Evolutionary conservation across 2,329 filamentous ascomycete species (phyloP).

Genomic region (Colletotrichum melonis): DNA sequence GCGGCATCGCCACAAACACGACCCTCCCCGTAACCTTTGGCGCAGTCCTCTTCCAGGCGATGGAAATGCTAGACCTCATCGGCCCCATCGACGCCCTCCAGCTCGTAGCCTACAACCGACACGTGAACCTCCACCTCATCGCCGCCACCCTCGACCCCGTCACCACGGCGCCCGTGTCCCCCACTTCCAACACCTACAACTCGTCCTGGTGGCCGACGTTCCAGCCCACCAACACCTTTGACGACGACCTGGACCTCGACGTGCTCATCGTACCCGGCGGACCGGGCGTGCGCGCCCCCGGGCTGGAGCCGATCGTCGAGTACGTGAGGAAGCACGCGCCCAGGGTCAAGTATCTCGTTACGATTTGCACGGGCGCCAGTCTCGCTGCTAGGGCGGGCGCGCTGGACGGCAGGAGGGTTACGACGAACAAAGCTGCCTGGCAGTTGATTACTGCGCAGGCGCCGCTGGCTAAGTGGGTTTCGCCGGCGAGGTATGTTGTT

Average conservation of each 20-base stretch:
- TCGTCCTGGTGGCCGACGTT: constrained; percentile 50
- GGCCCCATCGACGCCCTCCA: constrained; percentile 39
- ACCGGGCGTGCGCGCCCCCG: constrained; percentile 55
- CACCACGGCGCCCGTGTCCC: constrained; percentile 43
- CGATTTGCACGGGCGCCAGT: constrained; percentile 74
- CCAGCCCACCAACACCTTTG: constrained; percentile 63
- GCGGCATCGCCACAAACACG: neutral
- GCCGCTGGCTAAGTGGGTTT: constrained; percentile 68
- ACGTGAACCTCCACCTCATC: constrained; percentile 54
- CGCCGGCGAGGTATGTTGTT: constrained; percentile 70
- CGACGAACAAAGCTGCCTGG: constrained; percentile 74
- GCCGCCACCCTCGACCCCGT: constrained; percentile 54
- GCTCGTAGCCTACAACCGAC: constrained; percentile 30
- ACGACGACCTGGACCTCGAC: constrained; percentile 64
- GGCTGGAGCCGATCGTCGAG: constrained; percentile 49
- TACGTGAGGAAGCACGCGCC: constrained; percentile 56
- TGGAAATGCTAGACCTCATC: constrained; percentile 39
- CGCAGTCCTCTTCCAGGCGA: constrained; percentile 35
- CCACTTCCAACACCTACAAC: constrained; percentile 46
- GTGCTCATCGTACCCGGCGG: constrained; percentile 77
- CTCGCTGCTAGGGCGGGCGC: constrained; percentile 69
- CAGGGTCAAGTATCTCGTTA: constrained; percentile 66
- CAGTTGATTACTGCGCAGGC: constrained; percentile 57
- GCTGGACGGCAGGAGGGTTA: constrained; percentile 69
- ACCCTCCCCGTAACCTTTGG: constrained; percentile 33